Base-by-base conservation (phyloP, 306 rosid species). In the Phaseolus lunatus region DNA sequence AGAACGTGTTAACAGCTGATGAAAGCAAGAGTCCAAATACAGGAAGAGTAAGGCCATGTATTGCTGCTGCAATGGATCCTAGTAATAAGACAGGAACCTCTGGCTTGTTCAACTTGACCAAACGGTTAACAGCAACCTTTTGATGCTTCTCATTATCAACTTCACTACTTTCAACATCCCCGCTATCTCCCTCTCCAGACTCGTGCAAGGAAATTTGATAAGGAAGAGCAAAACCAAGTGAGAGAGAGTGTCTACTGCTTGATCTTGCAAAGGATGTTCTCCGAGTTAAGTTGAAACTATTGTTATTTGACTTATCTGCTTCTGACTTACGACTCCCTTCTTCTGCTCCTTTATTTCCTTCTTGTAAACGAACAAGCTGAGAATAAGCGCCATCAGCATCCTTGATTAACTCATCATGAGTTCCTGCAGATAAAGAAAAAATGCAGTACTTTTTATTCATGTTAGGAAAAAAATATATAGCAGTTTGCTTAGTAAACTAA, bases 321-420 rank as follows among this genome's bases (percentile, higher is more conserved):
- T 80, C 89, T 22, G 59, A 27, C 24, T 63, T 65, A 20, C 0
- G 58, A 14, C 45, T 9, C 31, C 15, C 67, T 49, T 84, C 85
- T 15, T 33, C 39, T 33, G 77, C 79, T 78, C 37, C 82, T 11
- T 70, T 66, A 0, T 73, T 63, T 79, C 93, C 88, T 80, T 85
- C 91, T 79, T 95, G 98, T 13, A 95, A 80, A 50, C 86, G 91
- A 72, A 95, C 49, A 54, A 95, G 91, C 69, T 92, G 98, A 33
- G 91, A 87, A 80, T 92, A 95, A 71, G 95, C 92, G 43, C 98
- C 98, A 27, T 88, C 76, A 5, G 84, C 83, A 77, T 89, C 70
- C 76, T 77, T 68, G 54, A 80, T 85, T 78, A 95, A 85, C 82
- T 90, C 90, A 5, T 35, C 81, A 62, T 95, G 97, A 50, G 92